A percentile compares a stretch with the other conserved stretches of the same genome.
phyloP scores from a whole-genome alignment of 2,329 filamentous ascomycete species.

The Dactylellina leptospora region DNA sequence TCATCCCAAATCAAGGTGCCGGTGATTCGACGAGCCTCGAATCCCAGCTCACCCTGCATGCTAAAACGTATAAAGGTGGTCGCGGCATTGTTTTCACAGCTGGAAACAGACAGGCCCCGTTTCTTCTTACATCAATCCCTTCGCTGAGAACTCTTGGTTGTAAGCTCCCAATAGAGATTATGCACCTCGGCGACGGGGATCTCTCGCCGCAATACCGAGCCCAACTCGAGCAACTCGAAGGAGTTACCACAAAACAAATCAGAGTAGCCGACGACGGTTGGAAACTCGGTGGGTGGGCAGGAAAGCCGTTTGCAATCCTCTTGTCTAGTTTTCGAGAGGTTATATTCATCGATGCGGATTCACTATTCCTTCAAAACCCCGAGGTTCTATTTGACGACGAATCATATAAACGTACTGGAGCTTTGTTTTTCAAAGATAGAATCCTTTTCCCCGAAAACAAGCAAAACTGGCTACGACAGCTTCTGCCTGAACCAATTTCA shows the following conservation, averaged over 20 bases:
- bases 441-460: slow-evolving; percentile 61
- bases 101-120: slow-evolving; percentile 62
- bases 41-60: slow-evolving; percentile 61
- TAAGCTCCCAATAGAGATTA: slow-evolving; percentile 61
- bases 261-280: slow-evolving; percentile 64
- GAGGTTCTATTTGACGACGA: slow-evolving; percentile 62
- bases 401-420: slow-evolving; percentile 61
- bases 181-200: slow-evolving; percentile 63
- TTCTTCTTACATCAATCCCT: slow-evolving; percentile 62
- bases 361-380: slow-evolving; percentile 62
- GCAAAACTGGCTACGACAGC: slow-evolving; percentile 61
- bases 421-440: slow-evolving; percentile 64
- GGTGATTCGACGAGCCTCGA: slow-evolving; percentile 54
- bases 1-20: slow-evolving; percentile 60
- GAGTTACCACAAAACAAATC: slow-evolving; percentile 63
- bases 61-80: slow-evolving; percentile 61
- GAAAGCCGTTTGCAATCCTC: slow-evolving; percentile 64
- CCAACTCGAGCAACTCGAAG: slow-evolving; percentile 61
- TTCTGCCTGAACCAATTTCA: slow-evolving; percentile 62
- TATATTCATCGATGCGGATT: slow-evolving; percentile 64
- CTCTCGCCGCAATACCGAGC: slow-evolving; percentile 62
- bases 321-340: slow-evolving; percentile 64
- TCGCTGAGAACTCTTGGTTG: slow-evolving; percentile 60
- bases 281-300: slow-evolving; percentile 63
- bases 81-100: slow-evolving; percentile 63